These are phyloP conservation scores for Vanrija humicola DNA, from an alignment of 1,284 basidiomycete genomes.

Conservation along the genomic window DNA sequence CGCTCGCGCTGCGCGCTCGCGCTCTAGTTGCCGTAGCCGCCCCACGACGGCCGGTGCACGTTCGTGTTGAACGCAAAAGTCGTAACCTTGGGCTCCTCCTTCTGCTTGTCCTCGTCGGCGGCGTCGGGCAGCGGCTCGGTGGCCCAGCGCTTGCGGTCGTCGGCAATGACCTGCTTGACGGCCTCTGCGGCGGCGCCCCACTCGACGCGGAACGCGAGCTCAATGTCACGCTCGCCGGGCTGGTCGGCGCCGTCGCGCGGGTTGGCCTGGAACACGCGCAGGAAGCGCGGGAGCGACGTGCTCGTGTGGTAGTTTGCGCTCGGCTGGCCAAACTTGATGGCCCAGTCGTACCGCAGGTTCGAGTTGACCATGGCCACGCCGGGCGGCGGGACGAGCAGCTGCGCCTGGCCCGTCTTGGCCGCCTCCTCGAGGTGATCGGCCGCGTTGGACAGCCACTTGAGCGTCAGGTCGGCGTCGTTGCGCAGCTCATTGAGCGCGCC, in stretches of 20 bases:
- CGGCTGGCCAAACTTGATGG: constrained; percentile 22
- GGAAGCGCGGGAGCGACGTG: constrained; percentile 15
- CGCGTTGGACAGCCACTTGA: constrained; percentile 18
- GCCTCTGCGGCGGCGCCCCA: constrained; percentile 7
- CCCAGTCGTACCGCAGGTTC: constrained; percentile 28
- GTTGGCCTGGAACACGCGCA: constrained; percentile 29
- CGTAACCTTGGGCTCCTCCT: constrained; percentile 3
- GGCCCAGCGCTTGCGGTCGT: constrained; percentile 11
- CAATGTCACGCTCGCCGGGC: constrained; percentile 5
- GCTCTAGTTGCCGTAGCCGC: constrained; percentile 2
- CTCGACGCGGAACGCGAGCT: constrained; percentile 16
- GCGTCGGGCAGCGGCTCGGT: background rate
- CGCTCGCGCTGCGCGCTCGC: too few species aligned
- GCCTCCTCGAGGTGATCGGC: constrained; percentile 11
- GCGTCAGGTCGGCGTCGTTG: constrained; percentile 11
- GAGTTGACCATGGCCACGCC: constrained; percentile 25
- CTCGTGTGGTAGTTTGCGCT: constrained; percentile 20
- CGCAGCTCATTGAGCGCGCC: constrained; percentile 13
- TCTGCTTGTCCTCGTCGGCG: constrained; percentile 1
- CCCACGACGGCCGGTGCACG: constrained; percentile 2
- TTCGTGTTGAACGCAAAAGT: constrained; percentile 1
- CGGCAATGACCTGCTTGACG: constrained; percentile 12
- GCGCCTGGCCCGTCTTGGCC: constrained; percentile 11
- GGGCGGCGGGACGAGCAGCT: constrained; percentile 17
- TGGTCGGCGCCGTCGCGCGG: constrained; percentile 5